Evolutionary conservation across 129 eudicot genomes (phyloP), one percentile per base, ranked within the genome.

Genomic region (Lactuca saligna): DNA sequence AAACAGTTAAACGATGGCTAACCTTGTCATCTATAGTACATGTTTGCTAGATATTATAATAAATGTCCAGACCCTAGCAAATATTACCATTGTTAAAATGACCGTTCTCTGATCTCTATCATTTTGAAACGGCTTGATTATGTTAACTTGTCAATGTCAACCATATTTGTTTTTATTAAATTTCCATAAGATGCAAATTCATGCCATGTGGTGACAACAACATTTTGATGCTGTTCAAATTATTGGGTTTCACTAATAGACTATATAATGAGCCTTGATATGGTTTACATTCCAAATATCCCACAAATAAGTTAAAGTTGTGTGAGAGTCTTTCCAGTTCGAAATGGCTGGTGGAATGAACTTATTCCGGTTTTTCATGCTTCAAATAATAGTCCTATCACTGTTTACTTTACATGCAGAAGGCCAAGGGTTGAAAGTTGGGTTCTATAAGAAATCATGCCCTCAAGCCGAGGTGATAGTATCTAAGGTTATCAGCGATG

Each of bases 361-460:
- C 41, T 61, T 57, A 53, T 17, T 53, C 5, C 57, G 68, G 25
- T 25, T 60, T 25, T 68, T 75, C 17, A 17, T 76, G 65, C 7
- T 76, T 32, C 75, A 39, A 42, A 32, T 69, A 20, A 39, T 76
- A 32, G 33, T 76, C 12, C 51, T 68, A 16, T 58, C 59, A 11
- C 50, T 76, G 32, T 38, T 76, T n/a, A 39, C 49, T 29, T 31
- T 33, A 2, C 80, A 76, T 34, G 70, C 35, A 16, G 32, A 76
- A 0, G 83, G 78, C 37, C 63, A 84, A 46, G 88, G 81, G 17
- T 61, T 87, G 41, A 78, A 80, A 73, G 81, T 82, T 5, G 90
- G 87, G 69, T 87, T 82, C 44, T 85, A 88, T 72, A 7, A 68
- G 11, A 31, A 80, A 58, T 63, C 95, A 71, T 85, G 95, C 63